phyloP scores from a whole-genome alignment of 2,329 filamentous ascomycete genomes.

The Ophidiomyces ophidiicola region DNA sequence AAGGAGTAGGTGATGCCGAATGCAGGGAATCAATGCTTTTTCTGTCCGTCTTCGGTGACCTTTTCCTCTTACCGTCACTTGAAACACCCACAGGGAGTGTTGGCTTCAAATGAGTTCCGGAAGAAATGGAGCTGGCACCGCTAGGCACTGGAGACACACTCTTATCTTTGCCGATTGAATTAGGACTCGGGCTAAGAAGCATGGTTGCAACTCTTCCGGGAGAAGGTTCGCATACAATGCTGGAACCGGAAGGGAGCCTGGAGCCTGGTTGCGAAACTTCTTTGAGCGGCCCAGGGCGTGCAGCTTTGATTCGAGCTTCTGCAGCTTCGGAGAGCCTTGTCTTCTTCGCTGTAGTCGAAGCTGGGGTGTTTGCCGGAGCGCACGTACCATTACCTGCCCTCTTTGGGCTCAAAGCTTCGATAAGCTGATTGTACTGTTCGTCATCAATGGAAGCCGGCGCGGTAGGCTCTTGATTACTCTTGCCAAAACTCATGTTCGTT shows the following conservation, averaged over 20 bases:
- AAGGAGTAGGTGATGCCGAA: conserved; percentile 10
- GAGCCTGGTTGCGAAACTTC: conserved; percentile 23
- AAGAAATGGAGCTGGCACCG: conserved; percentile 5
- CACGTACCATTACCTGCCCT: conserved; percentile 21
- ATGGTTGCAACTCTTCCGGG: conserved; percentile 18
- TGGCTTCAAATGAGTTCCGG: conserved; percentile 12
- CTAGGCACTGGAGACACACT: conserved; percentile 6
- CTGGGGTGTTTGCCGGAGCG: conserved; percentile 24
- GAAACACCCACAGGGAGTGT: conserved; percentile 15
- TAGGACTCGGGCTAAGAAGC: conserved; percentile 24
- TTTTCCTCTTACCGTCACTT: conserved; percentile 20
- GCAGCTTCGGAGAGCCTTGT: not conserved
- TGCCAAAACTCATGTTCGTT: conserved; percentile 31
- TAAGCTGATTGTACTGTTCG: conserved; percentile 28
- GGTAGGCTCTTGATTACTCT: conserved; percentile 32
- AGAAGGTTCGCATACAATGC: conserved; percentile 19
- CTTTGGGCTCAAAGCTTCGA: conserved; percentile 30
- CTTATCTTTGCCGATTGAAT: conserved; percentile 27
- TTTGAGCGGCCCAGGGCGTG: conserved; percentile 18
- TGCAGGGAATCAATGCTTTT: conserved; percentile 4
- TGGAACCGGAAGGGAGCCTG: conserved; percentile 26
- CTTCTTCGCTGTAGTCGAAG: conserved; percentile 20
- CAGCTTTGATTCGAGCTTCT: conserved; percentile 5
- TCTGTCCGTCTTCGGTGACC: conserved; percentile 13
- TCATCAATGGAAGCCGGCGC: conserved; percentile 25